phyloP scores from a whole-genome alignment of 345 rosid species.

The Salix caprea region DNA sequence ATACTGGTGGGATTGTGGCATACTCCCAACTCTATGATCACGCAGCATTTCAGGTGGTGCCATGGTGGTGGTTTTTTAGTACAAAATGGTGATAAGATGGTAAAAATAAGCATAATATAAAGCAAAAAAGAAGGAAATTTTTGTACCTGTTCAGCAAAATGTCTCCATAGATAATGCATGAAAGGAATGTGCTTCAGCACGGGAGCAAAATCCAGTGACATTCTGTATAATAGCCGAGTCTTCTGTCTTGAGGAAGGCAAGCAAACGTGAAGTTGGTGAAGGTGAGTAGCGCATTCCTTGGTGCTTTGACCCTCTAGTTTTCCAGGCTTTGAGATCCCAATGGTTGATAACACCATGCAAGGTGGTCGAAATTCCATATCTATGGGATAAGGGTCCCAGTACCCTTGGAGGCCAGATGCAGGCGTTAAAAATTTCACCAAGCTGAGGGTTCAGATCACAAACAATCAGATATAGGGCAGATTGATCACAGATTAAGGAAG shows the following conservation, averaged over 20 bases:
- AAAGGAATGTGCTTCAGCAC: slow-evolving; percentile 76
- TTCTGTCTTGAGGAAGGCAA: slow-evolving; percentile 81
- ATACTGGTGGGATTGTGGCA: too few species aligned
- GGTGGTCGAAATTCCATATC: slow-evolving; percentile 98
- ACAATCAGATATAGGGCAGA: neutral
- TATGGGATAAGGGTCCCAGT: slow-evolving; percentile 97
- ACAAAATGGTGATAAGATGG: neutral
- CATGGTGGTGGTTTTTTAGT: neutral
- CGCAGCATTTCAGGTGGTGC: neutral
- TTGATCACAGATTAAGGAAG: neutral
- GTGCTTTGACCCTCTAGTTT: slow-evolving; percentile 78
- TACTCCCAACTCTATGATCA: neutral
- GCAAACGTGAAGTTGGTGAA: slow-evolving; percentile 96
- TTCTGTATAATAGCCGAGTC: slow-evolving; percentile 79
- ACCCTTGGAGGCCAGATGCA: slow-evolving; percentile 84
- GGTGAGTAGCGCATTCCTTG: slow-evolving; percentile 72
- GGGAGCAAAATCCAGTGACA: slow-evolving; percentile 96
- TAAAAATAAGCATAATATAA: neutral
- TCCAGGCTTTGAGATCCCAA: slow-evolving; percentile 95
- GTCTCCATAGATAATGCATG: slow-evolving; percentile 81
- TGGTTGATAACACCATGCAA: slow-evolving; percentile 89
- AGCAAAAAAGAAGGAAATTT: neutral
- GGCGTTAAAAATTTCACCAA: slow-evolving; percentile 91
- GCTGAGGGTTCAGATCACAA: slow-evolving; percentile 37
- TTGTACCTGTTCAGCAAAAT: slow-evolving; percentile 87